Evolutionary conservation across 805 yeast species (phyloP).

Genomic region (Saccharomycopsis fibuligera): DNA sequence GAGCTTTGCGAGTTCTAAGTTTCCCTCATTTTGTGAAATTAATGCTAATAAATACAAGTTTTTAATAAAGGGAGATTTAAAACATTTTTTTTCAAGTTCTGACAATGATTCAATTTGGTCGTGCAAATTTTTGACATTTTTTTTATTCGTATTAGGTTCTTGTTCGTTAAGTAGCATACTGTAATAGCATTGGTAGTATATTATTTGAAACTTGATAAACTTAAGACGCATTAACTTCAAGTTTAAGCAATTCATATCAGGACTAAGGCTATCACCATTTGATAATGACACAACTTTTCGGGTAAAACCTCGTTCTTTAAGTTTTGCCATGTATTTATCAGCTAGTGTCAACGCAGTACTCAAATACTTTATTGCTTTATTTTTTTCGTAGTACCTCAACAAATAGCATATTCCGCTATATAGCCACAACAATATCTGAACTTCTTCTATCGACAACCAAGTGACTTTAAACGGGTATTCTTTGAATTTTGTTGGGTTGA

Average conservation of each 20-base stretch:
- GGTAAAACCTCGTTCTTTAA: neutral
- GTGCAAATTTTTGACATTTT: constrained; percentile 1
- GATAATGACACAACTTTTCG: neutral
- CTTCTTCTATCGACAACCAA: constrained; percentile 21
- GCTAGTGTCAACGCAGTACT: constrained; percentile 11
- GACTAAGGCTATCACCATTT: neutral
- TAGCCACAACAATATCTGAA: constrained; percentile 18
- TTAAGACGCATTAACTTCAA: constrained; percentile 10
- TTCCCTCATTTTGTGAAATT: constrained; percentile 14
- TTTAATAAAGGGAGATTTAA: constrained; percentile 13
- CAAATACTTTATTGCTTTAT: constrained; percentile 16
- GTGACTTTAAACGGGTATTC: constrained; percentile 12
- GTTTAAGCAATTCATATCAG: neutral
- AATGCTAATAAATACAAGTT: constrained; percentile 13
- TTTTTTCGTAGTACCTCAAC: constrained; percentile 8
- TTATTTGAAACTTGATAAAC: constrained; percentile 16
- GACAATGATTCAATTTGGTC: constrained; percentile 4
- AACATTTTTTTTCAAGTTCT: constrained; percentile 7
- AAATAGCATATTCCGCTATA: constrained; percentile 16
- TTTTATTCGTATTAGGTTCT: neutral
- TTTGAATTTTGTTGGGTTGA: neutral
- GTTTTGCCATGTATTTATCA: constrained; percentile 7
- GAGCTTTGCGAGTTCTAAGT: constrained; percentile 5
- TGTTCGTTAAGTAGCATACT: constrained; percentile 4
- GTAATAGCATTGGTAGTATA: constrained; percentile 13